Evolutionary conservation across 352 stramenopile species (phyloP).

Genomic region (Globisporangium irregulare): DNA sequence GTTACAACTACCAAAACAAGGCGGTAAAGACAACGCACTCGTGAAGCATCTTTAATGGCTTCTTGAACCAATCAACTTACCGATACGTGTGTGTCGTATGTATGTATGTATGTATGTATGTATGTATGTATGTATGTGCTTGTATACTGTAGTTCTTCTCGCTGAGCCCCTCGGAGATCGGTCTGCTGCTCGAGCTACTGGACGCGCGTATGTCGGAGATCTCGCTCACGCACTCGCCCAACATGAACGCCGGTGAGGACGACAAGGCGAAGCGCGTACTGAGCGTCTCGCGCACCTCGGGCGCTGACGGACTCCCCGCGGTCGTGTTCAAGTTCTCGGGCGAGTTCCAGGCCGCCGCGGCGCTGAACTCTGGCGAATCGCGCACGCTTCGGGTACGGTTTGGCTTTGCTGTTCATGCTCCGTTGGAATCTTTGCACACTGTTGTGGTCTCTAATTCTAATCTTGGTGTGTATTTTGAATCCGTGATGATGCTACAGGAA

Average conservation of each 20-base stretch:
- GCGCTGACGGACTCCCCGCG: constrained; percentile 44
- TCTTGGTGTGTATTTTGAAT: background rate
- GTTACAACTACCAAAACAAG: constrained; percentile 85
- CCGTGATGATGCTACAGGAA: constrained; percentile 34
- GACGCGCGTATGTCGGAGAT: constrained; percentile 62
- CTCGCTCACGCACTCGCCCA: constrained; percentile 71
- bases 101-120: no score
- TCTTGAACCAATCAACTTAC: no score
- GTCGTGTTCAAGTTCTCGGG: constrained; percentile 58
- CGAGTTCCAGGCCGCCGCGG: constrained; percentile 45
- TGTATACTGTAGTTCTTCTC: constrained; percentile 62
- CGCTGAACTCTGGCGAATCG: constrained; percentile 68
- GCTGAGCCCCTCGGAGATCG: constrained; percentile 72
- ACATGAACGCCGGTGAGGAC: constrained; percentile 64
- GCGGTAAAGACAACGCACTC: constrained; percentile 30
- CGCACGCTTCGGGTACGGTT: constrained; percentile 41
- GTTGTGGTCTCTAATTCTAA: background rate
- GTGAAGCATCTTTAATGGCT: background rate
- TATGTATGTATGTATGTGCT: no score
- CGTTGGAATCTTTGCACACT: background rate
- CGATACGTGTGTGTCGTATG: no score
- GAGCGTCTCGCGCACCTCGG: constrained; percentile 38
- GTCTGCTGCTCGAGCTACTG: constrained; percentile 73
- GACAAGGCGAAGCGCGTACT: constrained; percentile 54
- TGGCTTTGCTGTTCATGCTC: background rate